A percentile compares a stretch with the other conserved stretches of the same genome.
These are phyloP conservation scores for Argentina anserina DNA, from an alignment of 306 rosid genomes.

Conservation along the genomic window DNA sequence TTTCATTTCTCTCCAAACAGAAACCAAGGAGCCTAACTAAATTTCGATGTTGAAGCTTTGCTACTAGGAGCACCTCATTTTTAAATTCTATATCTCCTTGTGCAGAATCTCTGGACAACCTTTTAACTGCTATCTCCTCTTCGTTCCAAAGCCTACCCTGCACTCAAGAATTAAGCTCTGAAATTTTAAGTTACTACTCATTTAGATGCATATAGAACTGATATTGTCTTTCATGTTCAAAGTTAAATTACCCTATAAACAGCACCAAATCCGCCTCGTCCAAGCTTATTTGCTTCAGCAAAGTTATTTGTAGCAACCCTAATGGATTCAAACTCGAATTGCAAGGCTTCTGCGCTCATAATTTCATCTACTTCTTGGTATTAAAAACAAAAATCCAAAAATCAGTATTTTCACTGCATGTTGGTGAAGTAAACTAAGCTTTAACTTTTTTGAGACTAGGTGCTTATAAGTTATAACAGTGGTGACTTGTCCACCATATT, in stretches of 20 bases:
- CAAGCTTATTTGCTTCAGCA: neutral
- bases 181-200: neutral
- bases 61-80: neutral
- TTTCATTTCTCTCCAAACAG: neutral
- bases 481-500: neutral
- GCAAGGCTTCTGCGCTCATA: conserved; percentile 2
- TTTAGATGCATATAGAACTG: neutral
- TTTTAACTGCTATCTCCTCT: neutral
- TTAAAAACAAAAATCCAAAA: neutral
- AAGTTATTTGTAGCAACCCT: conserved; percentile 11
- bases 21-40: conserved; percentile 2
- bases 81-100: conserved; percentile 1
- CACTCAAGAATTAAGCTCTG: neutral
- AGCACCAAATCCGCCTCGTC: conserved; percentile 5
- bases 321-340: neutral
- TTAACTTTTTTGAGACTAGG: neutral
- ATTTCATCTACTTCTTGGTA: neutral
- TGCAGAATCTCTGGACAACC: neutral
- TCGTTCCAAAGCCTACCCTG: neutral
- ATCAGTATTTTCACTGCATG: neutral
- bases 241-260: neutral
- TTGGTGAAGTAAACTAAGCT: neutral
- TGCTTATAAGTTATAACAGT: too few species aligned
- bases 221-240: neutral
- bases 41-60: neutral